Conservation (phyloP, 441 rosid genomes). For the Erodium moschatum region DNA sequence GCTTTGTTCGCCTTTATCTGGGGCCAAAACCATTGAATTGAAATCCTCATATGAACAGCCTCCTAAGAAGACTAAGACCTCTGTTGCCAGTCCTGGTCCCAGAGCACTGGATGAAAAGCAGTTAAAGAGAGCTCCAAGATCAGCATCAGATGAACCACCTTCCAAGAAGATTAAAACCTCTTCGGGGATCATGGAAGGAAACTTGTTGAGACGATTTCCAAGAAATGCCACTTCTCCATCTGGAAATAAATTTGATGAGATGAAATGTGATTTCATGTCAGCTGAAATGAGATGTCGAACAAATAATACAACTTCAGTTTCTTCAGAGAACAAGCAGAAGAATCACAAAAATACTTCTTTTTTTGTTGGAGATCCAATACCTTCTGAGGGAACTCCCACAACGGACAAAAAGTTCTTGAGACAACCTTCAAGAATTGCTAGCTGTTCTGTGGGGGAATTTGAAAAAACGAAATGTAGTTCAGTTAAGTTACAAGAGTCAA, state of each 20-base stretch:
- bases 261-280: conserved; percentile 18
- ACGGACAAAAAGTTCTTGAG: not conserved
- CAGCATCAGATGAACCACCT: conserved; percentile 26
- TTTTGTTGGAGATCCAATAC: not conserved
- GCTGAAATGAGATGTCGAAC: conserved; percentile 26
- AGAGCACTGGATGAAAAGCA: conserved; percentile 19
- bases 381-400: not conserved
- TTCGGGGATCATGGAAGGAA: conserved; percentile 22
- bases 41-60: not conserved
- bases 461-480: conserved; percentile 3
- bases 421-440: not conserved
- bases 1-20: conserved; percentile 3
- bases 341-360: not conserved
- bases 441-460: conserved; percentile 2
- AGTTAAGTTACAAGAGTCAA: not conserved
- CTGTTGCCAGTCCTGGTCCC: not conserved
- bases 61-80: conserved; percentile 3
- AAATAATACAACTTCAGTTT: conserved; percentile 25
- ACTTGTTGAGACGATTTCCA: conserved; percentile 23
- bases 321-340: conserved; percentile 21
- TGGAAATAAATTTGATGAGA: conserved; percentile 19
- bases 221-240: conserved; percentile 17
- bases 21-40: not conserved
- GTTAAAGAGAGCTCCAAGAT: conserved; percentile 7
- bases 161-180: conserved; percentile 30